phyloP scores from a whole-genome alignment of 805 yeast genomes.

The Clavispora phyllophila region DNA sequence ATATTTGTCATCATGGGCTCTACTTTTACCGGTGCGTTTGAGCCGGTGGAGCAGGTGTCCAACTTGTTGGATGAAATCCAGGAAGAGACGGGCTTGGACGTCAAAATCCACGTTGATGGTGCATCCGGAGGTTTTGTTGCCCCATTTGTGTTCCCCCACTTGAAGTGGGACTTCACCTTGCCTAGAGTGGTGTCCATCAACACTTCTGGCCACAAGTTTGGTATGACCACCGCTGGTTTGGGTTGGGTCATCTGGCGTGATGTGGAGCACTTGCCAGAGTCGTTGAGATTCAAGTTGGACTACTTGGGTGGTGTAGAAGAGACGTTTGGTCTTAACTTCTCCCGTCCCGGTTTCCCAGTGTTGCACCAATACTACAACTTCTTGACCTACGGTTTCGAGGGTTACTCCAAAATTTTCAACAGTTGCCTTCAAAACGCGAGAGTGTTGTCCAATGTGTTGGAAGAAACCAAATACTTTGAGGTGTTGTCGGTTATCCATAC shows the following conservation, averaged over 20 bases:
- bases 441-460: conserved; percentile 55
- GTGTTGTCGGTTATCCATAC: conserved; percentile 78
- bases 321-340: conserved; percentile 80
- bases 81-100: conserved; percentile 55
- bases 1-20: conserved; percentile 84
- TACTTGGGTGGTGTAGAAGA: conserved; percentile 88
- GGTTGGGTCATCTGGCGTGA: conserved; percentile 91
- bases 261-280: conserved; percentile 57
- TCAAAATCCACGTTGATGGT: conserved; percentile 91
- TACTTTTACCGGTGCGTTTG: conserved; percentile 91
- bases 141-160: conserved; percentile 72
- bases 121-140: conserved; percentile 90
- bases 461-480: conserved; percentile 60
- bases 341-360: conserved; percentile 90
- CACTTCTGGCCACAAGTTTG: conserved; percentile 91
- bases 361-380: conserved; percentile 83
- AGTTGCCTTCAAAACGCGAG: conserved; percentile 71
- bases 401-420: conserved; percentile 61
- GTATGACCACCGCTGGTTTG: conserved; percentile 82
- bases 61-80: conserved; percentile 67
- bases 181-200: conserved; percentile 79
- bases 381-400: conserved; percentile 62
- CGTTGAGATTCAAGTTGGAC: conserved; percentile 69
- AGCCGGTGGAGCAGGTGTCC: conserved; percentile 59
- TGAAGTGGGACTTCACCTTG: conserved; percentile 78